A percentile compares a stretch with the other conserved stretches of the same genome.
phyloP scores from a whole-genome alignment of 768 basidiomycete species.

The Boletus reticulatus region DNA sequence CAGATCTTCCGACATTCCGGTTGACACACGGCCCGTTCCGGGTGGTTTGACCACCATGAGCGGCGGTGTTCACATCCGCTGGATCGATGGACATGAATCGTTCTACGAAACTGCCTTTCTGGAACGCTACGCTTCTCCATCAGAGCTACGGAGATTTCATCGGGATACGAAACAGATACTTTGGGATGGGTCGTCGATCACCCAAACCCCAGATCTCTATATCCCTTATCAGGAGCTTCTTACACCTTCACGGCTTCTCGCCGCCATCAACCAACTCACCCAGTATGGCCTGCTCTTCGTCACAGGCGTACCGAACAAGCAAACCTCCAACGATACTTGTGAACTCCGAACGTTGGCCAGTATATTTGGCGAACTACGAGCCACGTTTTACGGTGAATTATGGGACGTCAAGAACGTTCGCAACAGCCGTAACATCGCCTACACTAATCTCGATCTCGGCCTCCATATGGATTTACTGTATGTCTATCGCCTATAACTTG shows the following conservation, averaged over 20 bases:
- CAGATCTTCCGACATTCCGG: slow-evolving; percentile 61
- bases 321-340: slow-evolving; percentile 60
- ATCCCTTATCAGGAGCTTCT: slow-evolving; percentile 53
- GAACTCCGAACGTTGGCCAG: slow-evolving; percentile 65
- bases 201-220: slow-evolving; percentile 43
- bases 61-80: slow-evolving; percentile 49
- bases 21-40: slow-evolving; percentile 43
- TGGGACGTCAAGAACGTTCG: slow-evolving; percentile 84
- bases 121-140: slow-evolving; percentile 42
- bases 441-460: slow-evolving; percentile 86
- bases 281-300: slow-evolving; percentile 74
- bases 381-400: slow-evolving; percentile 85
- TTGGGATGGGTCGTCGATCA: slow-evolving; percentile 48
- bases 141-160: slow-evolving; percentile 42
- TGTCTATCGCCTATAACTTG: slow-evolving; percentile 29
- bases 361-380: slow-evolving; percentile 70
- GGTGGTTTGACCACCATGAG: slow-evolving; percentile 41
- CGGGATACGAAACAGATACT: slow-evolving; percentile 35
- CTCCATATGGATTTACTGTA: slow-evolving; percentile 92
- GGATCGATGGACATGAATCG: slow-evolving; percentile 62
- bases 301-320: slow-evolving; percentile 59
- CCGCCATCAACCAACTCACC: slow-evolving; percentile 67
- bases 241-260: slow-evolving; percentile 44
- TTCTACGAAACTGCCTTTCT: slow-evolving; percentile 51
- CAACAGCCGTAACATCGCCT: slow-evolving; percentile 88